Percentiles rank a stretch among this genome's conserved stretches.
Conservation (phyloP, 805 yeast genomes). For the Candida sanyiensis region DNA sequence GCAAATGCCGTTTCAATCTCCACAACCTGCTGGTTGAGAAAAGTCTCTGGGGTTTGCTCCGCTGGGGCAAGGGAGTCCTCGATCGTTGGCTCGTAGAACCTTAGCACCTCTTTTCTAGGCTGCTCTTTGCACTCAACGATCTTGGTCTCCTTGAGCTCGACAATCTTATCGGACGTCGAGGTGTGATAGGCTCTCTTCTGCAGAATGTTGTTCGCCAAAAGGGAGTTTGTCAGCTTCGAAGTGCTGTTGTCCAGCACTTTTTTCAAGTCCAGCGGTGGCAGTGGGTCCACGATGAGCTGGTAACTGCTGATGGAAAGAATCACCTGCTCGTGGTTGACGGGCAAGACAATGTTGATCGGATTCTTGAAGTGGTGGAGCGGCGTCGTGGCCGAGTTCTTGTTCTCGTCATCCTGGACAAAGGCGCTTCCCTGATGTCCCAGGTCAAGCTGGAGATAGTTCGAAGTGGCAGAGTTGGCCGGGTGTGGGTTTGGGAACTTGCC, state of each 20-base stretch:
- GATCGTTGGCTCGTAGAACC: slow-evolving; percentile 15
- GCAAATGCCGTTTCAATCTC: slow-evolving; percentile 28
- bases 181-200: slow-evolving; percentile 8
- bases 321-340: slow-evolving; percentile 16
- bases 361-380: slow-evolving; percentile 10
- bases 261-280: slow-evolving; percentile 11
- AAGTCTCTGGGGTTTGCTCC: slow-evolving; percentile 26
- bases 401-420: slow-evolving; percentile 18
- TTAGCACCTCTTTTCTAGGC: slow-evolving; percentile 8
- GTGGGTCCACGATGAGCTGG: slow-evolving; percentile 14
- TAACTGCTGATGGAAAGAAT: slow-evolving; percentile 16
- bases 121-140: slow-evolving; percentile 2
- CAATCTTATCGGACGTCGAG: slow-evolving; percentile 4
- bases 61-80: slow-evolving; percentile 10
- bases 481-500: slow-evolving; percentile 27
- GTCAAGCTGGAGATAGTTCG: slow-evolving; percentile 28
- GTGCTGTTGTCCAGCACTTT: slow-evolving; percentile 5
- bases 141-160: slow-evolving; percentile 3
- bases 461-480: slow-evolving; percentile 32
- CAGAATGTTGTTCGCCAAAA: not conserved
- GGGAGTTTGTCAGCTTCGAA: slow-evolving; percentile 1
- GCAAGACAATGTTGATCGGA: slow-evolving; percentile 19
- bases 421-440: slow-evolving; percentile 14
- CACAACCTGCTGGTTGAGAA: slow-evolving; percentile 25
- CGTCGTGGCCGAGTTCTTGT: slow-evolving; percentile 2